Evolutionary conservation across 129 eudicot genomes (phyloP), one percentile per base, ranked within the genome.

Genomic region (Heracleum sosnowskyi): DNA sequence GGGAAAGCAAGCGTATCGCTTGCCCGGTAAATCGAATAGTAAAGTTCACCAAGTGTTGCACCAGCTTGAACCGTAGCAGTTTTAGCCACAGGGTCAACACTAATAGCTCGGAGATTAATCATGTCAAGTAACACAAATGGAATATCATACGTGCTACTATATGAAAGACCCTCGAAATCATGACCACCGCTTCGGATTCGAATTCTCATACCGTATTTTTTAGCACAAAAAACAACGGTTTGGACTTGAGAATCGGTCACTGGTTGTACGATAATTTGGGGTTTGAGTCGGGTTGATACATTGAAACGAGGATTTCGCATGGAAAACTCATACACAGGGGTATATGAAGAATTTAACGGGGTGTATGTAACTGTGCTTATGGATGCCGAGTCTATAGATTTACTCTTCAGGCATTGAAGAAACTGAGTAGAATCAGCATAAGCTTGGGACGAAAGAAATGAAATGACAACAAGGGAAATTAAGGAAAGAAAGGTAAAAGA

Each of bases 21-120:
- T 15, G 62, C 41, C 10, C 41, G 29, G 2, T 51, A 75, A 31
- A 75, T 75, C 40, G 31, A 46, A 8, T 75, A 75, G 44, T 75
- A 75, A 11, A 75, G 42, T 49, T 75, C 78, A 22, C 78, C 78
- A 10, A 75, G 78, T 11, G 66, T 75, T 47, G 78, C 62, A 3
- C 78, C 78, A 70, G 75, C 75, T 70, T 70, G 46, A 37, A 70
- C 75, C 1, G 1, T 6, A 9, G 75, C 75, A 2, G 42, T 70
- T 70, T 70, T 70, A 11, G 42, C 44, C 28, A 22, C 17, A 0
- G 75, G 29, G 28, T 70, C 75, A 4, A 70, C 75, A 70, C 17
- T 70, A 7, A 70, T 37, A 29, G 45, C 46, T 16, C 46, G 45
- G 7, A 70, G 75, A 17, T 70, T 70, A 70, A 70, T 70, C 75